Percentiles rank a stretch among this genome's conserved stretches.
These are phyloP conservation scores for Megacollybia platyphylla DNA, from an alignment of 1,284 basidiomycete genomes.

Conservation along the genomic window DNA sequence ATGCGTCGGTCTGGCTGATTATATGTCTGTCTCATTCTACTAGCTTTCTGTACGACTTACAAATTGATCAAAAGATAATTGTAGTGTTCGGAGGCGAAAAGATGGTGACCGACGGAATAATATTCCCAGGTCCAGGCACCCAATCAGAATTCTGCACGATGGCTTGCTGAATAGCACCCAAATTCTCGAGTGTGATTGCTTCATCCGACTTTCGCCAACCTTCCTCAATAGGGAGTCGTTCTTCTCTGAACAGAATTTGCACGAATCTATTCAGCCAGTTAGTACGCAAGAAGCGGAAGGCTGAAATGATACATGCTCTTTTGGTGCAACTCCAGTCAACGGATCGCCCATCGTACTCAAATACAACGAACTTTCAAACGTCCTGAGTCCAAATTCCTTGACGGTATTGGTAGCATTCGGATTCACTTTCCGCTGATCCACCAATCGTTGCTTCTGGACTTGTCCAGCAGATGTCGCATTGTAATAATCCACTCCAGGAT, in stretches of 20 bases:
- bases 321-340: constrained; percentile 10
- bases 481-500: constrained; percentile 12
- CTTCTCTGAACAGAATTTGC: constrained; percentile 7
- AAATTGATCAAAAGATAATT: no score
- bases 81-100: no score
- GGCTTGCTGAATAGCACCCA: constrained; percentile 2
- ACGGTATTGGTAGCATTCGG: constrained; percentile 10
- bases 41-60: no score
- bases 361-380: constrained; percentile 9
- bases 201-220: constrained; percentile 5
- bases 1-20: no score
- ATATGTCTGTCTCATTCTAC: no score
- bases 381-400: constrained; percentile 10
- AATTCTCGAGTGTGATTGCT: not conserved
- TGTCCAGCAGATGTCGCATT: constrained; percentile 10
- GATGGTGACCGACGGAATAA: no score
- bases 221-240: constrained; percentile 8
- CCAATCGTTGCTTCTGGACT: constrained; percentile 9
- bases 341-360: constrained; percentile 11
- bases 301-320: constrained; percentile 7
- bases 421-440: constrained; percentile 8
- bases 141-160: constrained; percentile 5
- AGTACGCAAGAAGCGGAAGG: constrained; percentile 1
- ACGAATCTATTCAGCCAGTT: constrained; percentile 6
- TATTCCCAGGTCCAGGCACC: not conserved